Evolutionary conservation across 1,284 basidiomycete species (phyloP).

Genomic region (Apiotrichum gracile): DNA sequence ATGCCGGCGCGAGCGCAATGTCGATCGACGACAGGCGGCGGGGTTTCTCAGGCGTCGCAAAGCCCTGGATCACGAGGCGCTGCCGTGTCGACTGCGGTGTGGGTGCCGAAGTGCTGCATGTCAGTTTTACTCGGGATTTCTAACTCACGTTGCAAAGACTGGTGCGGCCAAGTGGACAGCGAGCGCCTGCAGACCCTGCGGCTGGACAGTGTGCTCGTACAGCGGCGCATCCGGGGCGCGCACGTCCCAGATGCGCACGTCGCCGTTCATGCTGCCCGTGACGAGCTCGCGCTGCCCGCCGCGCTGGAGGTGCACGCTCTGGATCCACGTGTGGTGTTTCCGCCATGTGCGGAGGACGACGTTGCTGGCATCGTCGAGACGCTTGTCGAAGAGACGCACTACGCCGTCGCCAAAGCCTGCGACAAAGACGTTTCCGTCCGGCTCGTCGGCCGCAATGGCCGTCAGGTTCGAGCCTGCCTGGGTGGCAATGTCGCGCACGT

Average conservation of each 20-base stretch:
- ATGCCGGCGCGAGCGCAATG: constrained; percentile 33
- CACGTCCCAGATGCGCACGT: constrained; percentile 88
- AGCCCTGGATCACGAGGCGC: constrained; percentile 43
- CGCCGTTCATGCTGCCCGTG: constrained; percentile 88
- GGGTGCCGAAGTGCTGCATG: constrained; percentile 34
- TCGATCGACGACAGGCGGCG: constrained; percentile 32
- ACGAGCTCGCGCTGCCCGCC: constrained; percentile 67
- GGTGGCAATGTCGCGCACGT: constrained; percentile 69
- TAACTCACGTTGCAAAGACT: constrained; percentile 77
- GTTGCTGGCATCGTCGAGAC: constrained; percentile 76
- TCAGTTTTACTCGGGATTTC: neutral
- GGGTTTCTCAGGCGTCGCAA: constrained; percentile 32
- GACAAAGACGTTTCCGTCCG: constrained; percentile 72
- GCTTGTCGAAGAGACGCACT: constrained; percentile 85
- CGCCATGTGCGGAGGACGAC: constrained; percentile 69
- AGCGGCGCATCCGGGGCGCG: constrained; percentile 61
- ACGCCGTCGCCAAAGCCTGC: constrained; percentile 91
- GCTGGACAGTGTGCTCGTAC: constrained; percentile 62
- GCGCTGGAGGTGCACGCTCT: constrained; percentile 82
- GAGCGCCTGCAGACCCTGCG: constrained; percentile 71
- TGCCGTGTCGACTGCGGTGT: constrained; percentile 33
- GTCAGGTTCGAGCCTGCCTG: constrained; percentile 86
- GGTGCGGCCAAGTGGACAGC: constrained; percentile 81
- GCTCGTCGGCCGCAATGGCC: constrained; percentile 68
- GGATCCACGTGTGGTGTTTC: constrained; percentile 85